Evolutionary conservation across 140 eudicot species (phyloP), one percentile per base, ranked within the genome.

Genomic region (Anethum foeniculum): DNA sequence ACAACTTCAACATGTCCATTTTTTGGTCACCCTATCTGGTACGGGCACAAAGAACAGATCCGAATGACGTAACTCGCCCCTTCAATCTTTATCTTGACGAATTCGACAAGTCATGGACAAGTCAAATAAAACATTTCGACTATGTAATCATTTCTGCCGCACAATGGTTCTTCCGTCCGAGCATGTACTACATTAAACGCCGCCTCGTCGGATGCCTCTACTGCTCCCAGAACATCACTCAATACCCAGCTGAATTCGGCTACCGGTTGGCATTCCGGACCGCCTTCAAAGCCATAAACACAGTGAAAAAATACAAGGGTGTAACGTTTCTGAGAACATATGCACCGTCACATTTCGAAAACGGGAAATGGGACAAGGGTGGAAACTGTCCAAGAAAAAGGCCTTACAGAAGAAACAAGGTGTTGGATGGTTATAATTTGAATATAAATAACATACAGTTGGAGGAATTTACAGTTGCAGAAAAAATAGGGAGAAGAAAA

Each of bases 91-190:
- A 74, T 47, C 88, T 87, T 0, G 88, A 87, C 16, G 90, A 87
- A 47, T 49, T 62, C 52, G 90, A 87, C 67, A 74, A 44, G 14
- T 15, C 41, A 49, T 87, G 90, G 90, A 76, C 82, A 3, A 76
- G 43, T 71, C 38, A 79, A 21, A 71, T 87, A 67, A 36, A 71
- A 21, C 11, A n/a, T 0, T 81, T 75, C 77, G 87, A 88, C 65
- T 83, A 83, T 71, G 71, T 88, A 1, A 81, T 88, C 36, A 79
- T 88, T 82, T 85, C 89, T 2, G 87, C 89, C 16, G 91, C 89
- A 32, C 91, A 88, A 1, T 88, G 91, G 91, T 88, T 88, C 77
- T 81, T 79, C 83, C 86, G 91, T 3, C 89, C 91, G 0, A 79
- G 85, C 43, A 83, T 79, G 75, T 85, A 54, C 83, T 81, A 81